Percentiles rank a stretch among this genome's conserved stretches.
Conservation (phyloP, 179 eudicot genomes). For the Dionaea muscipula region DNA sequence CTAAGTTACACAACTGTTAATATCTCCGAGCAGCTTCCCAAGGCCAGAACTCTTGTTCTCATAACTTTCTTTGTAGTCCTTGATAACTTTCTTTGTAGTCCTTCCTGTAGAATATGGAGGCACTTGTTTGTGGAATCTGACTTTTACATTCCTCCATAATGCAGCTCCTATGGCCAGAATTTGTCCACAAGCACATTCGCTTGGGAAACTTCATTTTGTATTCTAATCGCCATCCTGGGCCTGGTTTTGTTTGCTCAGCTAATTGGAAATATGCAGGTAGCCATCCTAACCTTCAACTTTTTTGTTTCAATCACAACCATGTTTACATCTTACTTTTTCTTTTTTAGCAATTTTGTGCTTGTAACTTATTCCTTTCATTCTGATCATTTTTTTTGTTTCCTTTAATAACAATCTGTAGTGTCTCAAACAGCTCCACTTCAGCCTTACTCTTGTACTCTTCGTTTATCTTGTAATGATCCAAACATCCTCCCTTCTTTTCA, state of each 20-base stretch:
- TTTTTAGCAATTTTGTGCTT: no score
- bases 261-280: conserved; percentile 84
- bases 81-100: background rate
- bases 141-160: conserved; percentile 3
- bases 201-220: conserved; percentile 59
- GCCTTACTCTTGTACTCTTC: no score
- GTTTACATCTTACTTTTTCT: no score
- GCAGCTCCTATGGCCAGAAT: conserved; percentile 80
- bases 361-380: no score
- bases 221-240: conserved; percentile 54
- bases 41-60: no score
- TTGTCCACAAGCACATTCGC: conserved; percentile 51
- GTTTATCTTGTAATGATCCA: no score
- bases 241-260: conserved; percentile 65
- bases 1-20: no score
- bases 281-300: background rate
- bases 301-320: background rate
- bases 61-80: background rate
- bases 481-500: no score
- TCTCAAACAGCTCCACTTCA: no score
- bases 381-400: no score
- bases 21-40: no score
- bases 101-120: background rate
- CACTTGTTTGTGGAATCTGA: conserved; percentile 4
- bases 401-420: no score